These are phyloP conservation scores for Kregervanrija fluxuum DNA, from an alignment of 805 yeast genomes.

Conservation along the genomic window DNA sequence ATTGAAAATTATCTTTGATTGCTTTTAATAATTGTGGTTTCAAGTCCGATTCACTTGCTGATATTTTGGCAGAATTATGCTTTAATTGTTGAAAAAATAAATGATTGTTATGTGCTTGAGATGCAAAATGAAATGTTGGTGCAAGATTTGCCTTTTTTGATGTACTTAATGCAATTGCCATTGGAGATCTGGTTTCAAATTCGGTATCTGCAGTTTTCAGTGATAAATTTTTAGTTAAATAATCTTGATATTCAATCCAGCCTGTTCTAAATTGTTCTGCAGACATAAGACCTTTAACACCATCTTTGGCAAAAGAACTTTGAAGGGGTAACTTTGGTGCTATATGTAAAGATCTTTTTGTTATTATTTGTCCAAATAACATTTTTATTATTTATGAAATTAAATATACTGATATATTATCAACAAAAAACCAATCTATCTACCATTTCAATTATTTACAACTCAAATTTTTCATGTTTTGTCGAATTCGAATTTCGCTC, in stretches of 20 bases:
- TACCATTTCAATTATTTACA: not conserved
- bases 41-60: constrained; percentile 14
- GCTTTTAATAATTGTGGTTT: constrained; percentile 22
- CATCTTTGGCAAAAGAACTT: constrained; percentile 33
- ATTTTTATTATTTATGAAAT: not conserved
- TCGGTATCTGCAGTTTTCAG: constrained; percentile 70
- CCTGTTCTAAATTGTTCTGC: constrained; percentile 60
- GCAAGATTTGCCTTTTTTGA: constrained; percentile 62
- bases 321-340: constrained; percentile 51
- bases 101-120: constrained; percentile 90
- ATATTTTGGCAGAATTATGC: constrained; percentile 12
- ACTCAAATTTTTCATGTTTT: not conserved
- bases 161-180: constrained; percentile 60
- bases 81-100: constrained; percentile 65
- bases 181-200: constrained; percentile 68
- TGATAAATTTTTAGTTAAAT: constrained; percentile 51
- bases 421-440: no score
- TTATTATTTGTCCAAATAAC: constrained; percentile 9
- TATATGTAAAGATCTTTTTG: constrained; percentile 43
- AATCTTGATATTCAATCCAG: constrained; percentile 78
- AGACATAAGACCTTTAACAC: constrained; percentile 61
- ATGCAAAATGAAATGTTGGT: constrained; percentile 76
- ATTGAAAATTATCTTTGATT: constrained; percentile 33
- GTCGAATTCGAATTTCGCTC: not conserved
- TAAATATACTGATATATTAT: no score